phyloP scores from a whole-genome alignment of 805 yeast genomes.

The Sugiyamaella chiloensis region DNA sequence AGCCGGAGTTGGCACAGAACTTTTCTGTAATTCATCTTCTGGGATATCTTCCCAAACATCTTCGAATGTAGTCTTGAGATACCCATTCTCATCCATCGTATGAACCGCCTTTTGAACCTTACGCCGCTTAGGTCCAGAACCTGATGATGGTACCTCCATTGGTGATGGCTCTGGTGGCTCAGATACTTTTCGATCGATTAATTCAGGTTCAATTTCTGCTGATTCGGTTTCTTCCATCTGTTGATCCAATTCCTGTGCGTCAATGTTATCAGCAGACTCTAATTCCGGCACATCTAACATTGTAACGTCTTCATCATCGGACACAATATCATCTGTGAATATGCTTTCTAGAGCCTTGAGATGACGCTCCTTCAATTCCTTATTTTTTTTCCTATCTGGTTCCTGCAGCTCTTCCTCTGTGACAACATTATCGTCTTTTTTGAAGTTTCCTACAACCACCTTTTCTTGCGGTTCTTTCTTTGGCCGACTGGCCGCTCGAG shows the following conservation, averaged over 20 bases:
- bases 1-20: conserved; percentile 1
- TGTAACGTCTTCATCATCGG: no score
- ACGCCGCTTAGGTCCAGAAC: conserved; percentile 10
- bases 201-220: background rate
- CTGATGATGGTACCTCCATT: background rate
- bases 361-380: conserved; percentile 12
- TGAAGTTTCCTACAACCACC: conserved; percentile 16
- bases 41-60: conserved; percentile 20
- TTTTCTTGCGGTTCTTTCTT: conserved; percentile 16
- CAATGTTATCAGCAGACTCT: conserved; percentile 8
- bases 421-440: conserved; percentile 11
- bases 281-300: conserved; percentile 8
- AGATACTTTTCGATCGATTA: background rate
- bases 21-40: conserved; percentile 10
- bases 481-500: conserved; percentile 11
- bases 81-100: conserved; percentile 17
- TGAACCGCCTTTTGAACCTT: conserved; percentile 18
- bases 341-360: conserved; percentile 15
- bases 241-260: conserved; percentile 5
- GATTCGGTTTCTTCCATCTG: background rate
- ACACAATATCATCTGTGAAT: no score
- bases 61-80: conserved; percentile 17
- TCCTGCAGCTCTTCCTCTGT: conserved; percentile 17
- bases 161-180: conserved; percentile 2
- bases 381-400: background rate